Evolutionary conservation across 176 grass and related monocot species (phyloP).

Genomic region (Thinopyrum elongatum): DNA sequence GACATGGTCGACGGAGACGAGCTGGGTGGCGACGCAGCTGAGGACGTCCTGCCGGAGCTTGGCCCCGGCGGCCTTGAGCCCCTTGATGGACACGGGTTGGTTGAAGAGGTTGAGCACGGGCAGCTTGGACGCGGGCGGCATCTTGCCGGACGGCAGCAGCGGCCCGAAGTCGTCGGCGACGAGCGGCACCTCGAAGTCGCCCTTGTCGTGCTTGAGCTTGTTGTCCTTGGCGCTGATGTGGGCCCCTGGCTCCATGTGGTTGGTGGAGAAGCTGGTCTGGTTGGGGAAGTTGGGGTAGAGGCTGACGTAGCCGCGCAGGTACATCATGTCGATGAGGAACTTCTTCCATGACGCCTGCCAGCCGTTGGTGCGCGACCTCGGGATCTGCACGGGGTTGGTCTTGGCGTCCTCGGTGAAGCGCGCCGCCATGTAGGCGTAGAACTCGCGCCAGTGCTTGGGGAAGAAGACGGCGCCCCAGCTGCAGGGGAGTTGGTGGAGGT

Average conservation of each 20-base stretch:
- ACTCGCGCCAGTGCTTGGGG: slow-evolving; percentile 98
- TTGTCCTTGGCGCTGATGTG: slow-evolving; percentile 97
- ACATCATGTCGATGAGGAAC: slow-evolving; percentile 99
- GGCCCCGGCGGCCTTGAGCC: slow-evolving; percentile 88
- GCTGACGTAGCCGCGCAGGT: slow-evolving; percentile 77
- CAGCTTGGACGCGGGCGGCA: slow-evolving; percentile 89
- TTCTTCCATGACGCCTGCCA: slow-evolving; percentile 99
- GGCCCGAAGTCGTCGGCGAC: slow-evolving; percentile 71
- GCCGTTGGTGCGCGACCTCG: slow-evolving; percentile 79
- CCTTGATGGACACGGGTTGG: slow-evolving; percentile 82
- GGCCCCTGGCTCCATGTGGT: slow-evolving; percentile 98
- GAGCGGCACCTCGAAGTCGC: slow-evolving; percentile 84
- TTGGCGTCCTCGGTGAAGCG: slow-evolving; percentile 90
- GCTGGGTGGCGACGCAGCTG: slow-evolving; percentile 30
- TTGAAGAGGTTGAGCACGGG: slow-evolving; percentile 94
- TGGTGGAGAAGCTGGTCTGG: slow-evolving; percentile 95
- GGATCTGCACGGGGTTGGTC: slow-evolving; percentile 87
- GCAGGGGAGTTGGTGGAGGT: slow-evolving; percentile 95
- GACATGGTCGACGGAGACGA: slow-evolving; percentile 57
- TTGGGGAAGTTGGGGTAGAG: slow-evolving; percentile 92
- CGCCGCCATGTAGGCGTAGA: slow-evolving; percentile 93
- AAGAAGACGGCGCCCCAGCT: slow-evolving; percentile 99
- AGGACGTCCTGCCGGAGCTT: slow-evolving; percentile 84
- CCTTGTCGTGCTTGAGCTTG: slow-evolving; percentile 60
- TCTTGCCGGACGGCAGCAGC: slow-evolving; percentile 65